A percentile compares a stretch with the other conserved stretches of the same genome.
These are phyloP conservation scores for Macrolepiota dolichaula DNA, from an alignment of 768 basidiomycete genomes.

Conservation along the genomic window DNA sequence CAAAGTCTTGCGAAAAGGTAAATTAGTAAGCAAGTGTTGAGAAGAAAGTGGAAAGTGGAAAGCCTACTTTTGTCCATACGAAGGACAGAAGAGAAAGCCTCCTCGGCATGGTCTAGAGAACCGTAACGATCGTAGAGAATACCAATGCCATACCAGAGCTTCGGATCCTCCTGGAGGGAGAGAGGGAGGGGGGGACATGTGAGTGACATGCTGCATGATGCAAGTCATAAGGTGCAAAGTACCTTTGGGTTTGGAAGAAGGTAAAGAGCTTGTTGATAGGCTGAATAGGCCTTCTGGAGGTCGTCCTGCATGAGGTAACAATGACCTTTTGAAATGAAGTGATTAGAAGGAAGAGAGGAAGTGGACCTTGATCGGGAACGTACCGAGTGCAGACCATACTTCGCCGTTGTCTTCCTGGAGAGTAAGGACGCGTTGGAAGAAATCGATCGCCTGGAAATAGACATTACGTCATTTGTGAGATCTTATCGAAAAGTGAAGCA, in stretches of 20 bases:
- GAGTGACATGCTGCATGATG: background rate
- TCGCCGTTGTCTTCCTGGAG: slow-evolving; percentile 97
- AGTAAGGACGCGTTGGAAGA: slow-evolving; percentile 88
- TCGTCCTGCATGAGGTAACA: slow-evolving; percentile 99
- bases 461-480: slow-evolving; percentile 35
- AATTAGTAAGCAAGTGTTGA: slow-evolving; percentile 15
- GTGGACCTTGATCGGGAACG: slow-evolving; percentile 18
- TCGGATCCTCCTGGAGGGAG: slow-evolving; percentile 79
- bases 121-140: slow-evolving; percentile 99
- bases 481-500: slow-evolving; percentile 28
- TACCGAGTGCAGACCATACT: slow-evolving; percentile 95
- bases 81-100: slow-evolving; percentile 94
- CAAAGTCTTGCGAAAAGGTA: slow-evolving; percentile 65
- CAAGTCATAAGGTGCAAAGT: slow-evolving; percentile 13
- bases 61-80: slow-evolving; percentile 91
- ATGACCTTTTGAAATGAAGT: slow-evolving; percentile 61
- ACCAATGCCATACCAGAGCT: slow-evolving; percentile 99
- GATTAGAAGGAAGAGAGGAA: slow-evolving; percentile 4
- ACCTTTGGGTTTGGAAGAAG: slow-evolving; percentile 95
- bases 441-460: slow-evolving; percentile 82
- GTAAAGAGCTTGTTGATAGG: slow-evolving; percentile 97
- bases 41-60: slow-evolving; percentile 16
- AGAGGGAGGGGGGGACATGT: slow-evolving; percentile 4
- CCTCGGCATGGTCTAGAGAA: slow-evolving; percentile 97
- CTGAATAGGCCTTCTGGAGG: slow-evolving; percentile 96